Conservation (phyloP, 192 early-diverging fungal species). For the Coemansia sp. region DNA sequence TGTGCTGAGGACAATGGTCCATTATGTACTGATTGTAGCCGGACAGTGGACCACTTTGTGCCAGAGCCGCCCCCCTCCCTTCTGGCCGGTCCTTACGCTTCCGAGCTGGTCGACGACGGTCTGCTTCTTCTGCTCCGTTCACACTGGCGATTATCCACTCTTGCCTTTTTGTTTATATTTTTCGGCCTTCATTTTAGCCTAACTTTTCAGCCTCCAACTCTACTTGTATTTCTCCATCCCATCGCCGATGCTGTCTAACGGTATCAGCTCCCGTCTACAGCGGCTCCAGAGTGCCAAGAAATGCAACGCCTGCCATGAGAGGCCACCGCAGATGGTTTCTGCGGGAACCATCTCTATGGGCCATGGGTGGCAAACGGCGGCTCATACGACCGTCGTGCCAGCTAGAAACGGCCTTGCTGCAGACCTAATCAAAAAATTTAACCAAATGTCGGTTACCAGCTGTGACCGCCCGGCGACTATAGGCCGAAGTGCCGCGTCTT, state of each 20-base stretch:
- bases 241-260: constrained; percentile 31
- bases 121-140: neutral
- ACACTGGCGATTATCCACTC: constrained; percentile 5
- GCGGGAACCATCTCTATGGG: constrained; percentile 12
- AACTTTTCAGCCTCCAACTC: neutral
- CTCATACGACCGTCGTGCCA: constrained; percentile 8
- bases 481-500: constrained; percentile 15
- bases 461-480: constrained; percentile 3
- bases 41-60: constrained; percentile 8
- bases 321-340: neutral
- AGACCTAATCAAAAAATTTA: constrained; percentile 55
- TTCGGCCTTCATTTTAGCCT: constrained; percentile 1
- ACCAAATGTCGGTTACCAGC: constrained; percentile 30
- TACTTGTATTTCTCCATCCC: neutral
- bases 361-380: constrained; percentile 16
- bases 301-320: constrained; percentile 4
- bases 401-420: constrained; percentile 46
- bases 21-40: constrained; percentile 1
- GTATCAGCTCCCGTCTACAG: constrained; percentile 46
- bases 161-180: constrained; percentile 9
- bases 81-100: constrained; percentile 6
- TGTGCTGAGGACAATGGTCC: constrained; percentile 2
- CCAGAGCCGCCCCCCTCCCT: constrained; percentile 1
- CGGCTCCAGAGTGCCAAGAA: constrained; percentile 35
- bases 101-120: neutral